Evolutionary conservation across 805 yeast species (phyloP).

Genomic region (Teunomyces kruisii): DNA sequence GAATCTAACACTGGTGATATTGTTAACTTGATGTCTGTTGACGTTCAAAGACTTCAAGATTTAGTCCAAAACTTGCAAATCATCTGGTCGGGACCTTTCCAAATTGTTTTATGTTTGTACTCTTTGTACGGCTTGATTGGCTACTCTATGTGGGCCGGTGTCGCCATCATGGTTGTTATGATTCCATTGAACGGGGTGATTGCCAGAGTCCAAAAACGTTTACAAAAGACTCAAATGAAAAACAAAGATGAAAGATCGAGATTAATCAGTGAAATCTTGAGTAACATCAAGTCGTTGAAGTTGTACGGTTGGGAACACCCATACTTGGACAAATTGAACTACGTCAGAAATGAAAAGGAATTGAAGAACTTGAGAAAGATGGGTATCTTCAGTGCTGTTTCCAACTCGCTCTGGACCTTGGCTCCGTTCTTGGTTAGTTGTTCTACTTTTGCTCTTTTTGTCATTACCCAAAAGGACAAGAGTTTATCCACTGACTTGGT

Average conservation of each 20-base stretch:
- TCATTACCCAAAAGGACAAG: constrained; percentile 49
- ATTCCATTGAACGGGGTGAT: constrained; percentile 76
- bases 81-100: constrained; percentile 93
- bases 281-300: constrained; percentile 89
- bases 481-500: constrained; percentile 89
- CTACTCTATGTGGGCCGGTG: constrained; percentile 96
- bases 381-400: constrained; percentile 68
- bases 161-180: constrained; percentile 69
- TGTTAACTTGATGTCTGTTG: constrained; percentile 93
- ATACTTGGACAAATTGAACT: constrained; percentile 65
- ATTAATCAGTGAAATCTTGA: constrained; percentile 80
- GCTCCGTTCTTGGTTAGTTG: constrained; percentile 91
- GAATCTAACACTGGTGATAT: constrained; percentile 85
- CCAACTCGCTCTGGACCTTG: constrained; percentile 75
- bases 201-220: constrained; percentile 62
- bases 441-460: constrained; percentile 82
- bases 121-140: constrained; percentile 76
- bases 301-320: constrained; percentile 96
- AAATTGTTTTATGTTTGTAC: constrained; percentile 69
- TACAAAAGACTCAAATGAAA: constrained; percentile 86
- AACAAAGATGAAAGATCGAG: constrained; percentile 91
- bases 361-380: constrained; percentile 71
- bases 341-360: constrained; percentile 88
- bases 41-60: constrained; percentile 85
- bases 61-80: constrained; percentile 74